Percentiles rank a stretch among this genome's conserved stretches.
Conservation (phyloP, 2,329 filamentous ascomycete species). For the Diaporthe helianthi region DNA sequence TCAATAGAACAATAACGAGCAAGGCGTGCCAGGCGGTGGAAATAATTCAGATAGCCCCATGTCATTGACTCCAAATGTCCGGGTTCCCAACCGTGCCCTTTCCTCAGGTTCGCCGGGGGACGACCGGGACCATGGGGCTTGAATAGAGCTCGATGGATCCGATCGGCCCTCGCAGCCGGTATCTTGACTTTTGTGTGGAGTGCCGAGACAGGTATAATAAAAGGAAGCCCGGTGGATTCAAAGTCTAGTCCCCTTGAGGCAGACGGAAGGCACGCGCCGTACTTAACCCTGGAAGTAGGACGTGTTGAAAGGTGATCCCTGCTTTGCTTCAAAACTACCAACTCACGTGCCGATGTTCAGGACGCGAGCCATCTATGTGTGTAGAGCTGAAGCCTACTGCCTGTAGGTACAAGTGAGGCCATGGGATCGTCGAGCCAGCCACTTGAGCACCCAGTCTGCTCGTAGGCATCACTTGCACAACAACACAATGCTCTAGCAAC, state of each 20-base stretch:
- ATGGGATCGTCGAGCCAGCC: background rate
- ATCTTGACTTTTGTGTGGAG: background rate
- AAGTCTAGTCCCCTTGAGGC: constrained; percentile 1
- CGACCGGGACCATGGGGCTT: constrained; percentile 28
- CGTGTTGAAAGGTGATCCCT: background rate
- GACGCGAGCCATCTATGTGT: background rate
- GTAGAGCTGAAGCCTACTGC: background rate
- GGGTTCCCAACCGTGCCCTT: background rate
- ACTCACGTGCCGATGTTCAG: background rate
- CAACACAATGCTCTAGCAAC: too few species aligned
- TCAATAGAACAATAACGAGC: background rate
- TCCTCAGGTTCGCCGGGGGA: background rate
- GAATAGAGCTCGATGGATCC: constrained; percentile 36
- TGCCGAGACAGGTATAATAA: background rate
- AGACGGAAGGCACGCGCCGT: background rate
- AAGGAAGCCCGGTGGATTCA: background rate
- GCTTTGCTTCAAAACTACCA: background rate
- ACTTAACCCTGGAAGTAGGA: too few species aligned
- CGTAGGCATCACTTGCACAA: background rate
- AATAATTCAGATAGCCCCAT: background rate
- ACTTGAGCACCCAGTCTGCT: background rate
- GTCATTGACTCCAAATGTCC: background rate
- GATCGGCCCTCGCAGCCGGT: constrained; percentile 30
- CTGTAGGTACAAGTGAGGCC: background rate
- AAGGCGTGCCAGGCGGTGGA: background rate